Percentiles rank a stretch among this genome's conserved stretches.
Evolutionary conservation across 805 yeast genomes (phyloP).

Genomic region (Saccharomycopsis sp.): DNA sequence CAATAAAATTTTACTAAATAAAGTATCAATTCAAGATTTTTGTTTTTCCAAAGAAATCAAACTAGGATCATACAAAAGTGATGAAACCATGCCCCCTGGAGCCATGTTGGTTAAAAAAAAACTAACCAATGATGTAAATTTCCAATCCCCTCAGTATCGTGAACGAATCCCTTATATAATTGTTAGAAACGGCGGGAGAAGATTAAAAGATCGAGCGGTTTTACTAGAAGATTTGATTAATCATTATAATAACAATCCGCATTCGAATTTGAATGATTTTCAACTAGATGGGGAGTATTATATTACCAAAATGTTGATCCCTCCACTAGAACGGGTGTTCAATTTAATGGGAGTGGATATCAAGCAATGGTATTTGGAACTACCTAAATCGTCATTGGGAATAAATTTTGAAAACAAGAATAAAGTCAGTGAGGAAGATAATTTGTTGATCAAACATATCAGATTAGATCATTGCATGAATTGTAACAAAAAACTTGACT

Average conservation of each 20-base stretch:
- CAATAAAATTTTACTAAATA: constrained; percentile 48
- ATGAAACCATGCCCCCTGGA: constrained; percentile 76
- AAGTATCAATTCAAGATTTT: constrained; percentile 67
- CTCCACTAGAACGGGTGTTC: constrained; percentile 82
- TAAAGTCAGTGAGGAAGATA: constrained; percentile 4
- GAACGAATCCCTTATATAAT: constrained; percentile 89
- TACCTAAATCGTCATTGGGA: constrained; percentile 34
- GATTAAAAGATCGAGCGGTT: constrained; percentile 63
- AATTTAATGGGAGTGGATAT: constrained; percentile 77
- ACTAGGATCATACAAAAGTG: constrained; percentile 72
- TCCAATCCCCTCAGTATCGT: constrained; percentile 77
- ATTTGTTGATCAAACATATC: constrained; percentile 13
- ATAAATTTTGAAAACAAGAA: background rate
- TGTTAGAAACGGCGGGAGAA: constrained; percentile 36
- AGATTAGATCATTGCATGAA: constrained; percentile 18
- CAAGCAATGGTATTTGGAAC: constrained; percentile 59
- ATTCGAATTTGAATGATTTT: constrained; percentile 23
- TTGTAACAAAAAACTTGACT: constrained; percentile 12
- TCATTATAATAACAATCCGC: no score
- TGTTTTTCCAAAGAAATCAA: constrained; percentile 88
- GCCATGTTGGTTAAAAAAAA: constrained; percentile 63
- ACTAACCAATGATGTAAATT: constrained; percentile 53
- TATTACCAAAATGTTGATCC: constrained; percentile 71
- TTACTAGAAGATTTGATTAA: constrained; percentile 66
- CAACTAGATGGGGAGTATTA: constrained; percentile 77